Evolutionary conservation across 2,329 filamentous ascomycete genomes (phyloP).

Genomic region (Apiospora pterosperma): DNA sequence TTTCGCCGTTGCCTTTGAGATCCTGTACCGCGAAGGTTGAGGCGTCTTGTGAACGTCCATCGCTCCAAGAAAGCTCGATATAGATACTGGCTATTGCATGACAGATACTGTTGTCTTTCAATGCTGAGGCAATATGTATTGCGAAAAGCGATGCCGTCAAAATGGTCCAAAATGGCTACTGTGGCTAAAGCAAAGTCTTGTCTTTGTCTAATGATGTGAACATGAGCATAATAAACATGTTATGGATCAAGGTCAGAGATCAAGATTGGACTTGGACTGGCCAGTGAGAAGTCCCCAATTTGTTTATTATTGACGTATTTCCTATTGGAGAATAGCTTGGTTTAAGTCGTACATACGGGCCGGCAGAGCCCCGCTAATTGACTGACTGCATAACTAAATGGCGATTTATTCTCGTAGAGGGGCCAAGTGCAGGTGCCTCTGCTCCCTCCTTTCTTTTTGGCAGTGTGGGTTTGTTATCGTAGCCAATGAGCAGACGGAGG

Average conservation of each 20-base stretch:
- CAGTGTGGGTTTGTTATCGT: background rate
- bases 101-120: background rate
- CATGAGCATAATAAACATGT: background rate
- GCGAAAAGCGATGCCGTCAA: background rate
- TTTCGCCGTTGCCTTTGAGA: slow-evolving; percentile 13
- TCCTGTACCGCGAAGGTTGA: slow-evolving; percentile 15
- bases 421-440: background rate
- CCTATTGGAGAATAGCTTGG: background rate
- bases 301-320: slow-evolving; percentile 1
- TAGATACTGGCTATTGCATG: background rate
- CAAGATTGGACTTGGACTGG: background rate
- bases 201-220: background rate
- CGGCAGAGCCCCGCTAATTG: background rate
- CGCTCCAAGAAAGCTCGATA: background rate
- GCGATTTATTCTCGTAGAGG: background rate
- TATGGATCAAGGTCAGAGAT: background rate
- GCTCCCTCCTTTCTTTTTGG: no score
- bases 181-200: background rate
- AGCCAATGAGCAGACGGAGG: background rate
- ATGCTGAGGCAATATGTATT: background rate
- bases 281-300: background rate
- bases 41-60: slow-evolving; percentile 13
- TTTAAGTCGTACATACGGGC: background rate
- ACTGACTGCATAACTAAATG: background rate
- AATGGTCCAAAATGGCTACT: background rate